These are phyloP conservation scores for Populus hybrid DNA, from an alignment of 441 rosid species.

Conservation along the genomic window DNA sequence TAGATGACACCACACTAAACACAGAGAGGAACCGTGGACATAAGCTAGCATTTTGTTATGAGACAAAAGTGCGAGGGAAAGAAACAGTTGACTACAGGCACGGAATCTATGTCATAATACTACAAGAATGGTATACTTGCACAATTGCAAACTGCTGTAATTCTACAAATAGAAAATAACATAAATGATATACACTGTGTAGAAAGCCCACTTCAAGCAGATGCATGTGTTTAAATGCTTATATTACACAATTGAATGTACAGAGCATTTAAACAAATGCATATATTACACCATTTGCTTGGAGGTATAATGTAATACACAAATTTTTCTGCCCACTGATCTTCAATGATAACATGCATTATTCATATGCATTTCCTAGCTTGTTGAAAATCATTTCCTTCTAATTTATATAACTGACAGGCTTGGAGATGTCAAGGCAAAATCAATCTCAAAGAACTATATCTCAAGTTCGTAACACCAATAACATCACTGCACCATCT, in stretches of 20 bases:
- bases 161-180: neutral
- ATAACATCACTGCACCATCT: neutral
- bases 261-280: too few species aligned
- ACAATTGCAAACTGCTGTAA: neutral
- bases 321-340: too few species aligned
- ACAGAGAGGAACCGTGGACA: too few species aligned
- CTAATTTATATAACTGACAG: neutral
- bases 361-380: too few species aligned
- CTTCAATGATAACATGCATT: too few species aligned
- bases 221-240: too few species aligned
- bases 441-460: neutral
- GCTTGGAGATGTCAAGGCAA: neutral
- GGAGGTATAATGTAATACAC: too few species aligned
- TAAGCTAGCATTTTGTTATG: too few species aligned
- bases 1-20: too few species aligned
- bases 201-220: neutral
- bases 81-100: neutral
- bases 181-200: neutral
- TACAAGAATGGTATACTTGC: neutral
- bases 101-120: neutral
- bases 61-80: too few species aligned
- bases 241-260: too few species aligned
- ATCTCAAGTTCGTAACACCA: neutral
- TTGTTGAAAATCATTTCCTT: neutral
- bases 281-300: too few species aligned